Percentiles rank a stretch among this genome's conserved stretches.
Evolutionary conservation across 108 stramenopile genomes (phyloP).

Genomic region (Schizochytrium sp.): DNA sequence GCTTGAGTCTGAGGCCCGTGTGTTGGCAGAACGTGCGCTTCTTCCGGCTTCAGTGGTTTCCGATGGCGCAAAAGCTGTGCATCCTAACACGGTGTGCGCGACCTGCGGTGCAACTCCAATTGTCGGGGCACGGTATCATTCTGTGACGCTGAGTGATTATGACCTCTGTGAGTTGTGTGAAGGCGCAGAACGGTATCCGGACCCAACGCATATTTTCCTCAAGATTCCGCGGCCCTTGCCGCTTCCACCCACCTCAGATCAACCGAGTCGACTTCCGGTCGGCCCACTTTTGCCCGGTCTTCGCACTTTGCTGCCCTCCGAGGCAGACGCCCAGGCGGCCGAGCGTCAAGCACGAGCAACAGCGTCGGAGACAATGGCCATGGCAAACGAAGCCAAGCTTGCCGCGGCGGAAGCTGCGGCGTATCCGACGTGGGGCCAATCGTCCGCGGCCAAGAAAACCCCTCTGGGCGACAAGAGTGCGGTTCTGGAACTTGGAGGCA

Average conservation of each 20-base stretch:
- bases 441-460: too few species aligned
- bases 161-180: slow-evolving; percentile 7
- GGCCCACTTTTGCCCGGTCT: not conserved
- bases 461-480: too few species aligned
- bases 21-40: not conserved
- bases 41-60: not conserved
- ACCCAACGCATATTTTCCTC: not conserved
- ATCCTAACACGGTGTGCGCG: not conserved
- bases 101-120: not conserved
- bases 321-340: not conserved
- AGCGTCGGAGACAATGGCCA: too few species aligned
- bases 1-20: not conserved
- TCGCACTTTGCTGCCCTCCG: not conserved
- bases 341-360: not conserved
- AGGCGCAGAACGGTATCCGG: not conserved
- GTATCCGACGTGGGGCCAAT: too few species aligned
- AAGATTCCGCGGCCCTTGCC: slow-evolving; percentile 2
- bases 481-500: too few species aligned
- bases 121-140: not conserved
- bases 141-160: not conserved
- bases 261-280: not conserved
- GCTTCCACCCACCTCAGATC: not conserved
- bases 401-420: too few species aligned
- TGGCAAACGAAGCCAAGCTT: too few species aligned
- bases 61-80: not conserved